Evolutionary conservation across 1,284 basidiomycete genomes (phyloP), one percentile per base, ranked within the genome.

Genomic region (Violaceomyces palustris): DNA sequence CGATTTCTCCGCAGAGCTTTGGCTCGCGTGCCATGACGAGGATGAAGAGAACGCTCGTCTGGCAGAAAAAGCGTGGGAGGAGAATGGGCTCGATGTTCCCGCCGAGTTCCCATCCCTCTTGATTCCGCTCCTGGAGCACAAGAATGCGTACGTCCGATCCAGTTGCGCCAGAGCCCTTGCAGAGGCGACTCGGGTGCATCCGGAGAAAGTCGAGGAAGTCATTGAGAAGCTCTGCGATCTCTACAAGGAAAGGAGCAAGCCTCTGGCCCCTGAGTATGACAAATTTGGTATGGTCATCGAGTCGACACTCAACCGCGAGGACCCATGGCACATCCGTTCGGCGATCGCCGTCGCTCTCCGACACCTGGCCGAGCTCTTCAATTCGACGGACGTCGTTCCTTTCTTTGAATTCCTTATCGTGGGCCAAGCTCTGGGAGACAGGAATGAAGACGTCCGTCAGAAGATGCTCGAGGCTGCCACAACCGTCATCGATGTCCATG

Each of bases 31-130:
- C 51, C 89, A 97, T 64, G 94, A 98, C 55, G 81, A 82, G 6
- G 93, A 98, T 69, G 88, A 90, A 60, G 88, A 93, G 67, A 96
- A 94, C 59, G 83, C 84, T 0, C 79, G 85, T 33, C 77, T 97
- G 29, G 92, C 92, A 7, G 77, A 78, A 22, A 83, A 85, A 63
- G 74, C 91, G 10, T 98, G 92, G 93, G 91, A 94, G 47, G 94
- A 98, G 65, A 98, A 98, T 63, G 92, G 88, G 10, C 75, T 98
- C 27, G 90, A 97, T 66, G 82, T 94, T 6, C 82, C 87, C 0
- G 86, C 88, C 61, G 75, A 74, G 3, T 94, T 84, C 73, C 75
- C 88, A 1, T 71, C 74, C 2, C 77, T 79, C 32, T 76, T 97
- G 14, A 72, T 89, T 9, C 73, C 75, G 0, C 87, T 83, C 67